Percentiles rank a stretch among this genome's conserved stretches.
These are phyloP conservation scores for Phytophthora tentaculata DNA, from an alignment of 352 stramenopile genomes.

Conservation along the genomic window DNA sequence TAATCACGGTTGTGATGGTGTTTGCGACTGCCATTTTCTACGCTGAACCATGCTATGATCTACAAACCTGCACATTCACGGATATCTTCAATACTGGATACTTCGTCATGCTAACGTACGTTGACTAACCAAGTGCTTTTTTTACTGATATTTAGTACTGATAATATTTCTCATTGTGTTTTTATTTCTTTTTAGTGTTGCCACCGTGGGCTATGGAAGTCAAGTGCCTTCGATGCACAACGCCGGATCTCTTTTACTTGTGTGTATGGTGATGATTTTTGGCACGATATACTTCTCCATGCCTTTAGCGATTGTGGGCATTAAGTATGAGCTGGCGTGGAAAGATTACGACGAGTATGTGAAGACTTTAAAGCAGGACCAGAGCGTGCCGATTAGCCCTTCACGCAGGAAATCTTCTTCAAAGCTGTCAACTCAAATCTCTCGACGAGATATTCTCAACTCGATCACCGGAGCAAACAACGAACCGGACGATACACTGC, in stretches of 20 bases:
- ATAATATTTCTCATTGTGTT: neutral
- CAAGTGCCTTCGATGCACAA: constrained; percentile 58
- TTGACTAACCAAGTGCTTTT: neutral
- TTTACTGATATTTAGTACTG: neutral
- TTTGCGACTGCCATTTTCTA: constrained; percentile 66
- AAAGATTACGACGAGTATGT: constrained; percentile 31
- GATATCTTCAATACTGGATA: constrained; percentile 71
- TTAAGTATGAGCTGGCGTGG: constrained; percentile 58
- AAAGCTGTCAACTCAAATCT: constrained; percentile 8
- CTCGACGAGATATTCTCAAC: constrained; percentile 11
- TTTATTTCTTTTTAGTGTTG: constrained; percentile 34
- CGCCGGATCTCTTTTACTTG: constrained; percentile 36
- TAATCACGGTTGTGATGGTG: constrained; percentile 60
- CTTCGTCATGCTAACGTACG: constrained; percentile 67
- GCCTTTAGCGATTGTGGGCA: constrained; percentile 62
- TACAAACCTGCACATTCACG: constrained; percentile 55
- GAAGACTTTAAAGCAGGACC: constrained; percentile 1
- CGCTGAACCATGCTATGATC: constrained; percentile 60
- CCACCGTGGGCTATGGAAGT: constrained; percentile 61
- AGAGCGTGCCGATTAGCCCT: neutral
- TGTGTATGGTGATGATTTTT: constrained; percentile 63
- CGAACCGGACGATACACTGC: constrained; percentile 29
- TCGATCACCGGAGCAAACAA: neutral
- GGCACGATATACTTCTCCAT: constrained; percentile 60
- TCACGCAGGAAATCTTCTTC: constrained; percentile 6